Base-by-base conservation (phyloP, 306 rosid species). In the Corylus americana region DNA sequence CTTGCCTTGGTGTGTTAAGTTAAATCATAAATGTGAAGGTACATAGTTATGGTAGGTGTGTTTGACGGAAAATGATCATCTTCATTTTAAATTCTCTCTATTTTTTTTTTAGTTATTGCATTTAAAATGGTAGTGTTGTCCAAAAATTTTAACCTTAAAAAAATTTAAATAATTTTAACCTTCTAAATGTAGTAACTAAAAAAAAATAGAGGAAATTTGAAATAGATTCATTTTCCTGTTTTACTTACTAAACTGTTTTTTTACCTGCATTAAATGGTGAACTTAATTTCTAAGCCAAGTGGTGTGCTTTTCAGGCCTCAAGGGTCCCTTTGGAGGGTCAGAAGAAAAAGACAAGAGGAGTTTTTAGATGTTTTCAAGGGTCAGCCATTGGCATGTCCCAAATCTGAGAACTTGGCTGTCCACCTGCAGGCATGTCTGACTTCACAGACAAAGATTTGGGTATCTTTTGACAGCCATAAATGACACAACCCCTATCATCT, bases 261-360 rank as follows among this genome's bases (percentile, higher is more conserved):
- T 17, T 69, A 44, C 14, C 59, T 72, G 45, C 55, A 71, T 55
- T 11, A 70, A 78, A 70, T 44, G 70, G 81, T 51, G 59, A 79
- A 73, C 73, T 76, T 82, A 10, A 84, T 57, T 71, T 79, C 73
- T 74, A 73, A 79, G 72, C 81, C 66, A 76, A 68, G 74, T n/a
- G 18, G 86, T 76, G 45, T 44, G 64, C 75, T 45, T 79, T 88
- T 61, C 31, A 74, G 82, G 83, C 59, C 73, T 85, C 79, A 76
- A 53, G 58, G 54, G 87, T 63, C 80, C 75, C 75, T 70, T 85
- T 77, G 55, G 68, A 78, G 69, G 69, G 87, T 73, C 89, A 83
- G 91, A 80, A 81, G 93, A 91, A 84, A 86, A 82, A 69, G 93
- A 89, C 96, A 81, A 85, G 77, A 85, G 85, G 74, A 83, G 83